Percentiles rank a stretch among this genome's conserved stretches.
These are phyloP conservation scores for Fragaria vesca DNA, from an alignment of 306 rosid genomes.

Conservation along the genomic window DNA sequence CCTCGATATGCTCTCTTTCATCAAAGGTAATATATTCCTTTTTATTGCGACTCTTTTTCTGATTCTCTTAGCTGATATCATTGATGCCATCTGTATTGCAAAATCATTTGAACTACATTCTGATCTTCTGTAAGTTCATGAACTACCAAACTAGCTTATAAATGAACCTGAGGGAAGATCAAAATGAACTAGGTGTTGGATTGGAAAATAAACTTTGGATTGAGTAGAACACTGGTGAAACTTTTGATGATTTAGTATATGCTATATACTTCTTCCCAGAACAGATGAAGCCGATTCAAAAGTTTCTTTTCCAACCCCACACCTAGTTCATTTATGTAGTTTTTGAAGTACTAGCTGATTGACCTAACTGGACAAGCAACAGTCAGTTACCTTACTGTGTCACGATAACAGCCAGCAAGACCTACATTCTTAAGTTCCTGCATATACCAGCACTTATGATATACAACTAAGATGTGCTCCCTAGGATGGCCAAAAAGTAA, in stretches of 20 bases:
- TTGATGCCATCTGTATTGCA: not conserved
- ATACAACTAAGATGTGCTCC: not conserved
- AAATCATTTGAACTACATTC: not conserved
- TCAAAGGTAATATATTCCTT: constrained; percentile 59
- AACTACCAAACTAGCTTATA: not conserved
- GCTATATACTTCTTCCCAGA: not conserved
- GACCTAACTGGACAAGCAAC: not conserved
- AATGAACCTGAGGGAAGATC: not conserved
- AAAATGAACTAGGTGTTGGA: constrained; percentile 6
- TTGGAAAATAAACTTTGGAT: not conserved
- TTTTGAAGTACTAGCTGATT: not conserved
- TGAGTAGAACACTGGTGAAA: too few relatives aligned
- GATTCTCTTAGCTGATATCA: not conserved
- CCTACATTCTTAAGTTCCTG: not conserved
- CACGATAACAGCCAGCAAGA: not conserved
- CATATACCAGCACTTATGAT: not conserved
- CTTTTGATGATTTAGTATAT: too few relatives aligned
- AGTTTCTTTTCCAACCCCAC: not conserved
- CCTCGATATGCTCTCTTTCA: constrained; percentile 79
- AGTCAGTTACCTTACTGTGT: not conserved
- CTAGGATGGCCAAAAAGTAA: not conserved
- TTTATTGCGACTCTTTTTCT: constrained; percentile 5
- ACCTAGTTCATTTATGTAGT: not conserved
- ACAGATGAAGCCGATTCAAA: not conserved
- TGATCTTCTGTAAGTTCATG: not conserved